Percentiles rank a stretch among this genome's conserved stretches.
These are phyloP conservation scores for Beta corolliflora DNA, from an alignment of 179 eudicot species.

Conservation along the genomic window DNA sequence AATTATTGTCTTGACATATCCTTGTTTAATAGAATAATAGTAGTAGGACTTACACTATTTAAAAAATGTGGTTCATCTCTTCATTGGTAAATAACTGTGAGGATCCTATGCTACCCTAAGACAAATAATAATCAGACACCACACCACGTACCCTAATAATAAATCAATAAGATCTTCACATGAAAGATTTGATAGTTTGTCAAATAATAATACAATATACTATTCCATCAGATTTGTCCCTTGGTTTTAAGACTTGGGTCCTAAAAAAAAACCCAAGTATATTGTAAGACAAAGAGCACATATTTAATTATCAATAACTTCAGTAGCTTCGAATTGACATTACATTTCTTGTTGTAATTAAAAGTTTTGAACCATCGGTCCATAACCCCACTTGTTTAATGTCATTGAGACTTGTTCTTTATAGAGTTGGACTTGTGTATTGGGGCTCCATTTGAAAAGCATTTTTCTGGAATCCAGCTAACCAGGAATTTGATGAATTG, in stretches of 20 bases:
- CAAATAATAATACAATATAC: background rate
- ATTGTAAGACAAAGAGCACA: constrained; percentile 32
- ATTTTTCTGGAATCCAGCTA: constrained; percentile 32
- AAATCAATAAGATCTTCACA: background rate
- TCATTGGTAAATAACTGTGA: constrained; percentile 8
- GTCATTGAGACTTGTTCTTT: too few species aligned
- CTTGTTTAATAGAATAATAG: too few species aligned
- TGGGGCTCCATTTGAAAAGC: constrained; percentile 35
- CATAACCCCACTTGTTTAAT: background rate
- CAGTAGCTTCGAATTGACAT: constrained; percentile 38
- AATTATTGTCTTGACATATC: background rate
- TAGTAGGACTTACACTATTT: too few species aligned
- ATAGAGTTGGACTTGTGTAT: constrained; percentile 30
- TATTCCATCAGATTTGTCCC: constrained; percentile 12
- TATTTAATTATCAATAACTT: background rate
- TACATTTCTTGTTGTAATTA: background rate
- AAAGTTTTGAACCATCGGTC: background rate
- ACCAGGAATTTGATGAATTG: constrained; percentile 26
- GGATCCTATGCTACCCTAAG: constrained; percentile 21
- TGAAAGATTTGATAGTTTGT: background rate
- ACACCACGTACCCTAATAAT: background rate
- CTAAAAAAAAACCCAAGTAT: background rate
- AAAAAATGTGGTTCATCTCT: background rate
- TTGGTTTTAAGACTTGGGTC: constrained; percentile 9
- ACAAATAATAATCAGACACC: background rate